A percentile compares a stretch with the other conserved stretches of the same genome.
phyloP scores from a whole-genome alignment of 73 alveolate species.

The Paraurostyla sp. region DNA sequence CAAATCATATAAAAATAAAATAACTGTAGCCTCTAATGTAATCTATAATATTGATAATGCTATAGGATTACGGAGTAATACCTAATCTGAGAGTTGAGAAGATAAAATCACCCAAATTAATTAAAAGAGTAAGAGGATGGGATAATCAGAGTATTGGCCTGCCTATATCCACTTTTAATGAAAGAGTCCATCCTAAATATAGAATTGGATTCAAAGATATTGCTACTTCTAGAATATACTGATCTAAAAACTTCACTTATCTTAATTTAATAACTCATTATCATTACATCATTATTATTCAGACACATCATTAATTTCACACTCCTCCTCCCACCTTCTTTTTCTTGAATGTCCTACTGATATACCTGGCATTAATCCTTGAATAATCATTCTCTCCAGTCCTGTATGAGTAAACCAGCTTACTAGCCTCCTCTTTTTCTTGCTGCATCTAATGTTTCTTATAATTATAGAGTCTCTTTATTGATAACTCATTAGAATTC shows the following conservation, averaged over 20 bases:
- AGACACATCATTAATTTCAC: not conserved
- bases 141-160: constrained; percentile 11
- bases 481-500: not conserved
- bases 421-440: constrained; percentile 16
- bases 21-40: not conserved
- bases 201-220: constrained; percentile 7
- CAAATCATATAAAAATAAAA: not conserved
- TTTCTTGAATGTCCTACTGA: constrained; percentile 7
- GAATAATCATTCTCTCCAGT: constrained; percentile 41
- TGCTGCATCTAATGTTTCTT: not conserved
- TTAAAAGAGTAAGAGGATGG: not conserved
- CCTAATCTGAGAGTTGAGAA: not conserved
- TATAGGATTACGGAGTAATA: not conserved
- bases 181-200: not conserved
- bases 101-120: not conserved
- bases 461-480: constrained; percentile 17
- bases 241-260: too few species aligned
- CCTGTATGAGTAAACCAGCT: not conserved
- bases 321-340: not conserved
- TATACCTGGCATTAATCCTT: not conserved
- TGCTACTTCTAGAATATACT: not conserved
- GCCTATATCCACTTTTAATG: constrained; percentile 52
- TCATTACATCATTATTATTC: not conserved
- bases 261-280: not conserved
- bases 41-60: not conserved